Evolutionary conservation across 2,329 filamentous ascomycete species (phyloP).

Genomic region (Claviceps paspali): DNA sequence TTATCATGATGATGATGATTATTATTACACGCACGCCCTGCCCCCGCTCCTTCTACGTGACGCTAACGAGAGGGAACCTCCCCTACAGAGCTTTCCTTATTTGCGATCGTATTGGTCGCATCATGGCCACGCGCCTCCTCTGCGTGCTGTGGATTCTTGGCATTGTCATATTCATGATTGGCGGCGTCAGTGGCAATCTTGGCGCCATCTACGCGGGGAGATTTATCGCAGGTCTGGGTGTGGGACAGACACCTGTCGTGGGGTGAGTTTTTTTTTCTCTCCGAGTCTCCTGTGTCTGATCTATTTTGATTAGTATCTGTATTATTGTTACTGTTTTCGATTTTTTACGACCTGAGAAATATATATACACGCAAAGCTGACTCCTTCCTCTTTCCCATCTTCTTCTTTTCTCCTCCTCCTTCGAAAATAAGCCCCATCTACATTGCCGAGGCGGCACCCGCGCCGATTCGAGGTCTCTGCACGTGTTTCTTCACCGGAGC

Average conservation of each 20-base stretch:
- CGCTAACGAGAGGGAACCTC: no score
- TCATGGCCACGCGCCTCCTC: conserved; percentile 44
- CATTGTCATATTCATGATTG: conserved; percentile 42
- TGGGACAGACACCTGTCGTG: conserved; percentile 52
- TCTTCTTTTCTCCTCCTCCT: no score
- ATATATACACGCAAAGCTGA: no score
- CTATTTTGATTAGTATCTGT: no score
- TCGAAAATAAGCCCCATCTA: conserved; percentile 40
- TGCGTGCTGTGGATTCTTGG: conserved; percentile 42
- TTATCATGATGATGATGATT: no score
- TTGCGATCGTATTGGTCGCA: conserved; percentile 45
- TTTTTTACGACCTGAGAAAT: no score
- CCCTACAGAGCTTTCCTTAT: conserved; percentile 41
- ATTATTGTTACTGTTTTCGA: no score
- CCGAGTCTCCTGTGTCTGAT: no score
- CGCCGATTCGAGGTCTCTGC: conserved; percentile 55
- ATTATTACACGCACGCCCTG: no score
- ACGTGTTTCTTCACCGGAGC: conserved; percentile 39
- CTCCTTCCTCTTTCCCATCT: no score
- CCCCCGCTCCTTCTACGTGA: no score
- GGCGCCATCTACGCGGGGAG: conserved; percentile 47
- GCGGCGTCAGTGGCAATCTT: conserved; percentile 33
- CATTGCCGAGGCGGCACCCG: conserved; percentile 56
- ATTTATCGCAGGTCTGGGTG: conserved; percentile 50
- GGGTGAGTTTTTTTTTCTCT: conserved; percentile 27